phyloP scores from a whole-genome alignment of 257 asterid species.

The Plantago ovata region DNA sequence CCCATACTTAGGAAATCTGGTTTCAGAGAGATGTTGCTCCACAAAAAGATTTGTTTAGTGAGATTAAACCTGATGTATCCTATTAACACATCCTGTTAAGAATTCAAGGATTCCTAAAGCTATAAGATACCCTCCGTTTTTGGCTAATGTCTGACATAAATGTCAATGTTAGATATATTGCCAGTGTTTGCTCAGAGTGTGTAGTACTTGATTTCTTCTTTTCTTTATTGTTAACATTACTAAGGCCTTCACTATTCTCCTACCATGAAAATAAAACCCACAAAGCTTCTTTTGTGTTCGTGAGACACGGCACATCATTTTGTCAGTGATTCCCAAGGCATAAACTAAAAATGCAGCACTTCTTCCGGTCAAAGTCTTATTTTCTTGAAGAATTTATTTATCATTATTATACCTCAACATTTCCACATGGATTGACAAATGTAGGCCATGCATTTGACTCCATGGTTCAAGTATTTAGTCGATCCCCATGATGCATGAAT shows the following conservation, averaged over 20 bases:
- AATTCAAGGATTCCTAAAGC: neutral
- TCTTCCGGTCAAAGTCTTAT: slow-evolving; percentile 10
- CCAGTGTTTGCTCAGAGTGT: too few species aligned
- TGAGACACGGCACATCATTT: neutral
- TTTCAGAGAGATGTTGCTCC: slow-evolving; percentile 11
- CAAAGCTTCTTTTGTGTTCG: too few species aligned
- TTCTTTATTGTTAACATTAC: too few species aligned
- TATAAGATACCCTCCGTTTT: too few species aligned
- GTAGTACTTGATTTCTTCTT: neutral
- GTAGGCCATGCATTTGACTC: slow-evolving; percentile 1
- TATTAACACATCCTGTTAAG: too few species aligned
- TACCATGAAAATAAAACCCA: too few species aligned
- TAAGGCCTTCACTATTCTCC: too few species aligned
- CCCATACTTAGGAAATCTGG: slow-evolving; percentile 18
- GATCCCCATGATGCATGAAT: too few species aligned
- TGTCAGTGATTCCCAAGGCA: slow-evolving; percentile 7
- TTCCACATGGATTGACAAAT: neutral
- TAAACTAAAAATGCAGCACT: slow-evolving; percentile 5
- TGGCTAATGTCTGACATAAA: too few species aligned
- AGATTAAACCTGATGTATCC: neutral
- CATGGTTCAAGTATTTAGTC: too few species aligned
- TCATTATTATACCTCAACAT: neutral
- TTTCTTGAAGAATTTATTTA: neutral
- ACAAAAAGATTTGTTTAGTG: slow-evolving; percentile 1
- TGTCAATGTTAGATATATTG: too few species aligned